These are phyloP conservation scores for Penicillium samsonianum DNA, from an alignment of 495 filamentous ascomycete species.

Conservation along the genomic window DNA sequence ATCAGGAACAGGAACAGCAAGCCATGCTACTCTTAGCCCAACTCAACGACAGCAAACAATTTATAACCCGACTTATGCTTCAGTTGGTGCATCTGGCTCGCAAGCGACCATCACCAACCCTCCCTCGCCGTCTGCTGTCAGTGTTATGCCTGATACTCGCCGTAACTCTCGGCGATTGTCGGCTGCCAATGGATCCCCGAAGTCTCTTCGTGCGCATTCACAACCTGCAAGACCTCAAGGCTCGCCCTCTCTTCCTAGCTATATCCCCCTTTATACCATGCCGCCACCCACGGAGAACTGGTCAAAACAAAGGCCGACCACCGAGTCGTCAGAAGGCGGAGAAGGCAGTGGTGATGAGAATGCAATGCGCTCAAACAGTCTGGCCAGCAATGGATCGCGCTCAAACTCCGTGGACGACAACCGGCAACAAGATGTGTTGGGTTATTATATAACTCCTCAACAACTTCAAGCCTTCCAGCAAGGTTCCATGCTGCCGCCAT, in stretches of 20 bases:
- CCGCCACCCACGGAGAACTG: slow-evolving; percentile 35
- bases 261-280: slow-evolving; percentile 42
- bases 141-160: slow-evolving; percentile 56
- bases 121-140: slow-evolving; percentile 59
- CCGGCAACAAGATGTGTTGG: slow-evolving; percentile 60
- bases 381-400: slow-evolving; percentile 39
- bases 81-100: slow-evolving; percentile 41
- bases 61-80: slow-evolving; percentile 52
- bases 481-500: slow-evolving; percentile 43
- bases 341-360: slow-evolving; percentile 46
- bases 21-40: slow-evolving; percentile 51
- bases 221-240: slow-evolving; percentile 61
- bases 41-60: slow-evolving; percentile 48
- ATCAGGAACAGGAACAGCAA: slow-evolving; percentile 45
- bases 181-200: slow-evolving; percentile 52
- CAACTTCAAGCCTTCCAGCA: slow-evolving; percentile 53
- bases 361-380: slow-evolving; percentile 43
- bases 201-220: slow-evolving; percentile 62
- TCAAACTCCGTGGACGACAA: slow-evolving; percentile 49
- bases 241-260: slow-evolving; percentile 40
- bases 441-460: slow-evolving; percentile 63
- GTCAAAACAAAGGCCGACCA: slow-evolving; percentile 33
- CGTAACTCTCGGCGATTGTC: slow-evolving; percentile 59
- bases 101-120: slow-evolving; percentile 60
- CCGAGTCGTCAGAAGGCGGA: slow-evolving; percentile 39